These are phyloP conservation scores for Plicaturopsis crispa DNA, from an alignment of 768 basidiomycete species.

Conservation along the genomic window DNA sequence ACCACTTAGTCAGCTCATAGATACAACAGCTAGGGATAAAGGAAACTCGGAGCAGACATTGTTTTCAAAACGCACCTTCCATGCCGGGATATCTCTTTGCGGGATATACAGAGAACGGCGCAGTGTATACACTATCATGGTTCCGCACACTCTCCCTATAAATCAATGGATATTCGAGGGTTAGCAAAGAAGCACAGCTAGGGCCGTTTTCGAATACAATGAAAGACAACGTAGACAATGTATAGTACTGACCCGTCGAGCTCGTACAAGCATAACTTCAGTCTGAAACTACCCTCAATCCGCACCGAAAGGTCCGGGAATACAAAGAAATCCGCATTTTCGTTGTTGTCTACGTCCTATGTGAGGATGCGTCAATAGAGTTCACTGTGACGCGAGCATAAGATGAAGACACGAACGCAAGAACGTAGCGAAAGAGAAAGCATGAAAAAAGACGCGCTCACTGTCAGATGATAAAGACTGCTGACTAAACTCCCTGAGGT, in stretches of 20 bases:
- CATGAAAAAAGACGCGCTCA: no score
- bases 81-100: constrained; percentile 41
- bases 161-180: neutral
- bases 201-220: no score
- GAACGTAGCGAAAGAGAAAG: no score
- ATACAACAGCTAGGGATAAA: no score
- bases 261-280: constrained; percentile 10
- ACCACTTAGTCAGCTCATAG: neutral
- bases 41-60: no score
- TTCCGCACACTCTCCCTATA: constrained; percentile 30
- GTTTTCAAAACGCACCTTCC: constrained; percentile 28
- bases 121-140: constrained; percentile 31
- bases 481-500: constrained; percentile 11
- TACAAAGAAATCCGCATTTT: constrained; percentile 12
- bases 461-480: no score
- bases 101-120: constrained; percentile 37
- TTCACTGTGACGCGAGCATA: no score
- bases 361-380: constrained; percentile 14
- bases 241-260: constrained; percentile 7
- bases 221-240: no score
- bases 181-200: no score
- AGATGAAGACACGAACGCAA: no score
- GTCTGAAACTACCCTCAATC: constrained; percentile 11
- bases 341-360: constrained; percentile 9
- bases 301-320: constrained; percentile 13